A percentile compares a stretch with the other conserved stretches of the same genome.
phyloP scores from a whole-genome alignment of 331 rosid genomes.

The Telfairia occidentalis region DNA sequence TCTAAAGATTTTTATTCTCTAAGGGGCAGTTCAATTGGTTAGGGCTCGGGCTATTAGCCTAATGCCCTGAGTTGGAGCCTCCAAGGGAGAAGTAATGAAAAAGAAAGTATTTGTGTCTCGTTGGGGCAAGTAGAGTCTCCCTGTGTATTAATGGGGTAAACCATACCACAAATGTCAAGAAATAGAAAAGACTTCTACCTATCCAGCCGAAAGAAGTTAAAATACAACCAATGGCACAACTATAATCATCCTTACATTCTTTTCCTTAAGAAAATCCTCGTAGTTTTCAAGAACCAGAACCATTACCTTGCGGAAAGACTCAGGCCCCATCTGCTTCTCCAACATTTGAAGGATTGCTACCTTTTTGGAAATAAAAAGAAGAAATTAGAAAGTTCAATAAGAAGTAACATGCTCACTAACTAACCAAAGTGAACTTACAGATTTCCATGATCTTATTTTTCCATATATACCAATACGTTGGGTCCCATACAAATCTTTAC shows the following conservation, averaged over 20 bases:
- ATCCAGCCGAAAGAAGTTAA: not conserved
- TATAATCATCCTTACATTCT: not conserved
- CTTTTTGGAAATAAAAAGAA: slow-evolving; percentile 23
- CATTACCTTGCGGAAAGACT: slow-evolving; percentile 85
- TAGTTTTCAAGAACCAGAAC: slow-evolving; percentile 18
- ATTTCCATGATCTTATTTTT: slow-evolving; percentile 89
- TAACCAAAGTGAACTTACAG: slow-evolving; percentile 48
- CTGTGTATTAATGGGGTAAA: not conserved
- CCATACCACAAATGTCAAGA: not conserved
- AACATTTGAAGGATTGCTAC: slow-evolving; percentile 95
- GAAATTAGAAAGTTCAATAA: slow-evolving; percentile 7
- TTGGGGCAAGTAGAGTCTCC: not conserved
- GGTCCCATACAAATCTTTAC: slow-evolving; percentile 86
- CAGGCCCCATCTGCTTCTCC: slow-evolving; percentile 99
- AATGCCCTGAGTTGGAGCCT: not conserved
- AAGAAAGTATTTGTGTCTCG: not conserved
- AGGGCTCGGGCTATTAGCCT: not conserved
- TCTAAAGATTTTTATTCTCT: not conserved
- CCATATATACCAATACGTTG: slow-evolving; percentile 77
- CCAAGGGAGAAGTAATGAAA: not conserved
- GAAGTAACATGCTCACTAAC: slow-evolving; percentile 3
- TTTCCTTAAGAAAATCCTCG: not conserved
- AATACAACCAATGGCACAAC: not conserved
- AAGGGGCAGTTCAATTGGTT: not conserved
- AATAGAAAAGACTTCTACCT: not conserved